Evolutionary conservation across 2,329 filamentous ascomycete species (phyloP).

Genomic region (Aspergillus pseudonomiae): DNA sequence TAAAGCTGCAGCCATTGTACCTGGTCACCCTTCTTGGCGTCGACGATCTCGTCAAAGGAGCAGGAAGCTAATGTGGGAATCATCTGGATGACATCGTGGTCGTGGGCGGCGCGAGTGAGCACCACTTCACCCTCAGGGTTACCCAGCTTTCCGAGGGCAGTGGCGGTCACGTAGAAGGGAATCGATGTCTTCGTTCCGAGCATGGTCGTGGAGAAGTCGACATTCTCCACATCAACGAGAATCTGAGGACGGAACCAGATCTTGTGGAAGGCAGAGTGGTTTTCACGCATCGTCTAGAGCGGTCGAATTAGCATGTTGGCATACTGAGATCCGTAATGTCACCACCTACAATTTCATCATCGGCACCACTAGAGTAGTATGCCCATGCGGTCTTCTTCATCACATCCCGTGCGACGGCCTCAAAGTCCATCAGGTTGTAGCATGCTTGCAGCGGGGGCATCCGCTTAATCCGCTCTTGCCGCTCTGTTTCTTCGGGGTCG

Average conservation of each 20-base stretch:
- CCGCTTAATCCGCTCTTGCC: conserved; percentile 71
- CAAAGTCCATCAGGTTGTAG: conserved; percentile 95
- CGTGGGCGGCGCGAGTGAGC: conserved; percentile 78
- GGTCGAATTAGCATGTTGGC: conserved; percentile 5
- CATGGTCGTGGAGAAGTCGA: conserved; percentile 91
- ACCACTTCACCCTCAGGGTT: conserved; percentile 92
- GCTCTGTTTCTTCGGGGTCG: conserved; percentile 71
- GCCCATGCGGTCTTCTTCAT: conserved; percentile 99
- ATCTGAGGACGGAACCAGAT: conserved; percentile 94
- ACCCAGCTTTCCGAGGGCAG: conserved; percentile 91
- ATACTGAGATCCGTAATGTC: neutral
- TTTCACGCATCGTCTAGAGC: conserved; percentile 83
- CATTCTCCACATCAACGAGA: conserved; percentile 83
- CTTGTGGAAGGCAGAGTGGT: conserved; percentile 93
- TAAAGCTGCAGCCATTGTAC: conserved; percentile 97
- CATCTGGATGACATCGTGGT: conserved; percentile 95
- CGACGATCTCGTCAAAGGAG: conserved; percentile 95
- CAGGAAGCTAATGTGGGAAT: conserved; percentile 96
- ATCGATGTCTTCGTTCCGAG: conserved; percentile 81
- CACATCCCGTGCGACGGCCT: conserved; percentile 81
- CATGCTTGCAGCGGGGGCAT: conserved; percentile 85
- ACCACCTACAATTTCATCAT: conserved; percentile 77
- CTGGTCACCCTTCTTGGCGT: conserved; percentile 77
- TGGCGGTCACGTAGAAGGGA: conserved; percentile 96
- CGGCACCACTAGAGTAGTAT: conserved; percentile 93